Percentiles rank a stretch among this genome's conserved stretches.
These are phyloP conservation scores for Wickerhamomyces kurtzmanii DNA, from an alignment of 805 yeast species.

Conservation along the genomic window DNA sequence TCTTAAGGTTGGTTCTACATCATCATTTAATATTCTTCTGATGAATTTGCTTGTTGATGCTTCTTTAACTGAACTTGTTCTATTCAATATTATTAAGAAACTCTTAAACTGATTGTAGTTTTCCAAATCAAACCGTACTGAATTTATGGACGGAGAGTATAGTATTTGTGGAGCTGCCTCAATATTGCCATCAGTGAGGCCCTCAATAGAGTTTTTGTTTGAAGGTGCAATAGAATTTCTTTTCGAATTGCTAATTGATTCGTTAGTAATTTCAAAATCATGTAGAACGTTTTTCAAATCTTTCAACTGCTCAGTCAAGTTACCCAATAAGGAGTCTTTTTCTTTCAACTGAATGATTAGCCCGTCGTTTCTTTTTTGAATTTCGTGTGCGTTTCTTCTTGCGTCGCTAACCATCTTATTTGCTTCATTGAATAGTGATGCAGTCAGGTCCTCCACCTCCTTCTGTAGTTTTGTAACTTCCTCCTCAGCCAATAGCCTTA, in stretches of 20 bases:
- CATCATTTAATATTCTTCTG: conserved; percentile 60
- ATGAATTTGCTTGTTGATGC: conserved; percentile 41
- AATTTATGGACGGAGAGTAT: conserved; percentile 29
- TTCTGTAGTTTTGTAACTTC: conserved; percentile 52
- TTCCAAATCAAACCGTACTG: conserved; percentile 31
- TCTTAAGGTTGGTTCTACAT: conserved; percentile 64
- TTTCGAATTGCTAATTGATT: conserved; percentile 9
- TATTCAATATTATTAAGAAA: conserved; percentile 24
- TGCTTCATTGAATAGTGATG: conserved; percentile 74
- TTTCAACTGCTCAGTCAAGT: conserved; percentile 55
- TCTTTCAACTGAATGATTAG: conserved; percentile 49
- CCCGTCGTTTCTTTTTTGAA: conserved; percentile 48
- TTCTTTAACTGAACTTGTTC: conserved; percentile 24
- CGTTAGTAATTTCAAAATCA: conserved; percentile 35
- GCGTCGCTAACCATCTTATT: conserved; percentile 80
- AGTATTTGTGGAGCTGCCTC: conserved; percentile 10
- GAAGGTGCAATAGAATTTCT: conserved; percentile 4
- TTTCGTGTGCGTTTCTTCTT: conserved; percentile 51
- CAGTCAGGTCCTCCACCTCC: conserved; percentile 75
- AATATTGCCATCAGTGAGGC: not conserved
- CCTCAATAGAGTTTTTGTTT: not conserved
- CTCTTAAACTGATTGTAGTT: conserved; percentile 26
- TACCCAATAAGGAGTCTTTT: conserved; percentile 55
- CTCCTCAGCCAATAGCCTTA: conserved; percentile 40
- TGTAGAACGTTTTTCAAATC: conserved; percentile 55